A percentile compares a stretch with the other conserved stretches of the same genome.
Evolutionary conservation across 2,329 filamentous ascomycete species (phyloP).

Genomic region (Epichloe coenophiala): DNA sequence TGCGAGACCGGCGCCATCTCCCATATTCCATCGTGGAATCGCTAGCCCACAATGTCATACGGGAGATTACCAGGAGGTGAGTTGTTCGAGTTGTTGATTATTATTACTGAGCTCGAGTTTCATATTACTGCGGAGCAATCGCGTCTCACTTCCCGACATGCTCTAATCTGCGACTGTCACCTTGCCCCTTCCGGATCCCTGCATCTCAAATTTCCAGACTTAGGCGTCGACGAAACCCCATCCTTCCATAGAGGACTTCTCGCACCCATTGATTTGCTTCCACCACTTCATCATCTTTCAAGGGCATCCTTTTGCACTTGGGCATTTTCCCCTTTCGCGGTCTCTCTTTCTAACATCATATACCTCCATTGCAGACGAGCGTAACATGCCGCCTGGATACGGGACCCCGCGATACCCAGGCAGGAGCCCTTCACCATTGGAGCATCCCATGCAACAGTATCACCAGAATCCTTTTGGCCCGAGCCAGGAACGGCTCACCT

Average conservation of each 20-base stretch:
- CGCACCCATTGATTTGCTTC: not conserved
- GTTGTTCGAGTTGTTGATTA: not conserved
- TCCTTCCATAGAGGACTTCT: not conserved
- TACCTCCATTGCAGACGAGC: not conserved
- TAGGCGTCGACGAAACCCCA: not conserved
- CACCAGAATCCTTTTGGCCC: conserved; percentile 1
- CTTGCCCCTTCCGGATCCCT: not conserved
- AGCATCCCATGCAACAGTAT: conserved; percentile 4
- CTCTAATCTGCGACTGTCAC: not conserved
- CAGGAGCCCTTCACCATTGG: conserved; percentile 1
- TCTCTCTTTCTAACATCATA: not conserved
- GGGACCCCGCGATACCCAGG: not conserved
- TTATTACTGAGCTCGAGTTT: not conserved
- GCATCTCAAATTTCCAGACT: not conserved
- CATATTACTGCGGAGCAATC: not conserved
- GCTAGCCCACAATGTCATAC: conserved; percentile 2
- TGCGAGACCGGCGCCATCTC: not conserved
- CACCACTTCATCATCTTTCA: not conserved
- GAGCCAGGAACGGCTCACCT: conserved; percentile 26
- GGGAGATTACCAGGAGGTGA: not conserved
- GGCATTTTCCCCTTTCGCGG: not conserved
- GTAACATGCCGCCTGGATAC: not conserved
- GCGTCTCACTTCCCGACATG: not conserved
- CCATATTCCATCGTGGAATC: not conserved
- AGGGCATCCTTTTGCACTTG: not conserved